Evolutionary conservation across 805 yeast species (phyloP).

Genomic region (Ogataea nitratoaversa): DNA sequence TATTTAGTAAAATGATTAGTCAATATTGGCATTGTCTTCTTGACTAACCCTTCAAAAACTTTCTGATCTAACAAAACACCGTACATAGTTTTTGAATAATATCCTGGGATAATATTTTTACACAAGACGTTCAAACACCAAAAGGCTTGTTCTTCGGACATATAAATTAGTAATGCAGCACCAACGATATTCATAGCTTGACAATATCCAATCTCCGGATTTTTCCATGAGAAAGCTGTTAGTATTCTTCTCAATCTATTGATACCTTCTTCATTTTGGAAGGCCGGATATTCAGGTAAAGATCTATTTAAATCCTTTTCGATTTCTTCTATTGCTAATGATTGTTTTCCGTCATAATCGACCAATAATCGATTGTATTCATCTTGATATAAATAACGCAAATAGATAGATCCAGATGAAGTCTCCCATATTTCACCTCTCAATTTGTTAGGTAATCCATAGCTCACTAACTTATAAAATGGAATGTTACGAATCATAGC

Average conservation of each 20-base stretch:
- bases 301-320: constrained; percentile 95
- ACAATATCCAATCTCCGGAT: constrained; percentile 96
- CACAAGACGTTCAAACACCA: constrained; percentile 84
- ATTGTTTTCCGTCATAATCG: constrained; percentile 57
- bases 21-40: constrained; percentile 81
- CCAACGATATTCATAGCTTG: constrained; percentile 97
- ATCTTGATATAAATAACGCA: constrained; percentile 57
- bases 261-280: constrained; percentile 83
- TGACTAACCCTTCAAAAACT: constrained; percentile 87
- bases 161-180: constrained; percentile 73
- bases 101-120: constrained; percentile 87
- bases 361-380: constrained; percentile 56
- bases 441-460: constrained; percentile 89
- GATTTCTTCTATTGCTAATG: constrained; percentile 91
- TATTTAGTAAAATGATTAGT: constrained; percentile 75
- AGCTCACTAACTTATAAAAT: constrained; percentile 79
- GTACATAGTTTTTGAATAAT: constrained; percentile 95
- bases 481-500: constrained; percentile 69
- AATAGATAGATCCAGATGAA: constrained; percentile 78
- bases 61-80: constrained; percentile 92
- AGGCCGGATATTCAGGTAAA: constrained; percentile 93
- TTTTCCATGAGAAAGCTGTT: constrained; percentile 94
- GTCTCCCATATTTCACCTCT: constrained; percentile 97
- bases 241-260: constrained; percentile 78
- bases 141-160: constrained; percentile 96